Evolutionary conservation across 129 eudicot species (phyloP).

Genomic region (Centaurea solstitialis): DNA sequence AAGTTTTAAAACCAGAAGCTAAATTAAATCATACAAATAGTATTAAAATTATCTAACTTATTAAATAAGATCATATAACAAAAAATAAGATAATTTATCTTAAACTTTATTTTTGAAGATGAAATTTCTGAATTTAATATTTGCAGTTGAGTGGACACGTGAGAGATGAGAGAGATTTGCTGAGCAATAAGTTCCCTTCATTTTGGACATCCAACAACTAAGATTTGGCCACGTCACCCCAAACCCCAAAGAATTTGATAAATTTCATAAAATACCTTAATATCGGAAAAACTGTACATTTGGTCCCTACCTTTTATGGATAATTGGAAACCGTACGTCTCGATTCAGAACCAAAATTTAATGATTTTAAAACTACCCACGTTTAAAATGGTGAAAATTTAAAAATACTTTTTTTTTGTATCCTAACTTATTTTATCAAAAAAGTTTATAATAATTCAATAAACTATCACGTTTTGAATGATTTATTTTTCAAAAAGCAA

Average conservation of each 20-base stretch:
- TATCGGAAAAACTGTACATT: slow-evolving; percentile 8
- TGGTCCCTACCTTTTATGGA: slow-evolving; percentile 23
- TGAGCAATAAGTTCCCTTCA: slow-evolving; percentile 3
- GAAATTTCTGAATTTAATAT: background rate
- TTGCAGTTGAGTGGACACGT: slow-evolving; percentile 14
- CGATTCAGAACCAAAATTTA: slow-evolving; percentile 17
- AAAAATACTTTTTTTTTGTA: no score
- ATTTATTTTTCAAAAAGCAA: no score
- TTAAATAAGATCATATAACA: background rate
- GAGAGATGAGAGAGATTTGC: slow-evolving; percentile 22
- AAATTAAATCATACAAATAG: background rate
- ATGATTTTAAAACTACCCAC: slow-evolving; percentile 22
- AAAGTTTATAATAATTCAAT: no score
- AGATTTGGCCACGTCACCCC: slow-evolving; percentile 29
- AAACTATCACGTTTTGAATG: no score
- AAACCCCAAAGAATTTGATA: background rate
- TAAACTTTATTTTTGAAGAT: no score
- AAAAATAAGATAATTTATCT: background rate
- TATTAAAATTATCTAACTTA: background rate
- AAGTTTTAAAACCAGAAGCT: background rate
- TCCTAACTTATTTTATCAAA: no score
- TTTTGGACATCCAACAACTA: slow-evolving; percentile 24
- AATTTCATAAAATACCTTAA: background rate
- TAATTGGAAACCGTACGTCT: slow-evolving; percentile 1
- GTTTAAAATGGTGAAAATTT: slow-evolving; percentile 5